Evolutionary conservation across 1,284 basidiomycete species (phyloP), one percentile per base, ranked within the genome.

Genomic region (Grifola frondosa): DNA sequence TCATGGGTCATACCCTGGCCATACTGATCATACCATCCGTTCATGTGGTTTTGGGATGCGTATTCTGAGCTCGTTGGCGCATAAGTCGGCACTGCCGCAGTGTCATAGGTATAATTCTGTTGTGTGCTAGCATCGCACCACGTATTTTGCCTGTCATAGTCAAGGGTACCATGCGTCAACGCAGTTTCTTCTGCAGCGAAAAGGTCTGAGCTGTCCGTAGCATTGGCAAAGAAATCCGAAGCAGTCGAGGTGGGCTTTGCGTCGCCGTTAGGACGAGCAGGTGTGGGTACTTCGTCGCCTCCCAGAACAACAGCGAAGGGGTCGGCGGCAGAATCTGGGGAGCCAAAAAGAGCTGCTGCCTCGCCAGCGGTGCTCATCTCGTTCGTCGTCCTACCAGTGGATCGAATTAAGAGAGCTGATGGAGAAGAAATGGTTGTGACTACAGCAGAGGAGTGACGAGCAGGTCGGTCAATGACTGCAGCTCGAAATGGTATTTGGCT

Each of bases 331-430:
- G 76, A 58, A 60, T 87, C 69, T 20, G 79, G 75, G 32, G 75
- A 66, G 40, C 80, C 83, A 68, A 90, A 90, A 32, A 89, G 80
- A 44, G 84, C 80, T 42, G 87, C 84, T 36, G 87, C 88, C 54
- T 84, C 80, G 71, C 88, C 85, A 44, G 83, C 78, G 45, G 74
- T 69, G 62, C 70, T 75, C 81, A 84, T 85, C 40, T 37, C 41
- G 32, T 48, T 35, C 25, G 36, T 29, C 33, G 50, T 51, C 37
- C 46, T 46, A 52, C 53, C 48, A 52, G 46, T 29, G 44, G 41
- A 43, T 30, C 22, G 26, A n/a, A 47, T 44, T 43, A 50, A 31
- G 36, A 44, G 33, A 25, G 40, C 17, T n/a, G 37, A 43, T 37
- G 37, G 16, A 32, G 43, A 42, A 25, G 28, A 34, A n/a, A n/a